Percentiles rank a stretch among this genome's conserved stretches.
These are phyloP conservation scores for Sonneratia caseolaris DNA, from an alignment of 345 rosid species.

Conservation along the genomic window DNA sequence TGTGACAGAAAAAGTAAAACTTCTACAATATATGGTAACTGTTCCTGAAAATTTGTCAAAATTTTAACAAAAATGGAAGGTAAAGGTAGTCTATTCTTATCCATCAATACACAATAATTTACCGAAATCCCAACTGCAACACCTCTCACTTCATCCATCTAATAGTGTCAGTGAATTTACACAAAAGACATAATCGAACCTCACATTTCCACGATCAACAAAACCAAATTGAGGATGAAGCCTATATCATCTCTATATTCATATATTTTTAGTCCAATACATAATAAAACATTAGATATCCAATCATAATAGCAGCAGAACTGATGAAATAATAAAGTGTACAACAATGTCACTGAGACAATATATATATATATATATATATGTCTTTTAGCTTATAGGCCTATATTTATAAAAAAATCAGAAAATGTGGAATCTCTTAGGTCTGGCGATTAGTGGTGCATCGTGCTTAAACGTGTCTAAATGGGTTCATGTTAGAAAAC, in stretches of 20 bases:
- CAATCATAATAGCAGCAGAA: not conserved
- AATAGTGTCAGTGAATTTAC: not conserved
- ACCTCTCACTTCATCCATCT: not conserved
- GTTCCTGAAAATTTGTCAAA: not conserved
- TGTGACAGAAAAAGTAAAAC: not conserved
- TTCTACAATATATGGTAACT: not conserved
- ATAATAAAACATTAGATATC: not conserved
- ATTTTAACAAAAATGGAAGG: not conserved
- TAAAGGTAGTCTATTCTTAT: not conserved
- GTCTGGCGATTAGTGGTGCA: too few relatives aligned
- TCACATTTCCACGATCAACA: not conserved
- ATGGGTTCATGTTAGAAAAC: too few relatives aligned
- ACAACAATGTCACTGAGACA: not conserved
- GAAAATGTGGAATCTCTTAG: not conserved
- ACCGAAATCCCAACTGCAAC: not conserved
- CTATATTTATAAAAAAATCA: not conserved
- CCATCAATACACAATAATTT: not conserved
- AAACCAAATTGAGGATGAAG: not conserved
- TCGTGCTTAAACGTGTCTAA: too few relatives aligned
- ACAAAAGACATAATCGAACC: not conserved
- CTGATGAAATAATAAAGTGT: not conserved
- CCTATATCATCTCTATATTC: not conserved
- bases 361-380: not conserved
- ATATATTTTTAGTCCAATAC: not conserved
- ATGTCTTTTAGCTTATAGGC: not conserved